Percentiles rank a stretch among this genome's conserved stretches.
These are phyloP conservation scores for Termitomyces titanicus DNA, from an alignment of 768 basidiomycete genomes.

Conservation along the genomic window DNA sequence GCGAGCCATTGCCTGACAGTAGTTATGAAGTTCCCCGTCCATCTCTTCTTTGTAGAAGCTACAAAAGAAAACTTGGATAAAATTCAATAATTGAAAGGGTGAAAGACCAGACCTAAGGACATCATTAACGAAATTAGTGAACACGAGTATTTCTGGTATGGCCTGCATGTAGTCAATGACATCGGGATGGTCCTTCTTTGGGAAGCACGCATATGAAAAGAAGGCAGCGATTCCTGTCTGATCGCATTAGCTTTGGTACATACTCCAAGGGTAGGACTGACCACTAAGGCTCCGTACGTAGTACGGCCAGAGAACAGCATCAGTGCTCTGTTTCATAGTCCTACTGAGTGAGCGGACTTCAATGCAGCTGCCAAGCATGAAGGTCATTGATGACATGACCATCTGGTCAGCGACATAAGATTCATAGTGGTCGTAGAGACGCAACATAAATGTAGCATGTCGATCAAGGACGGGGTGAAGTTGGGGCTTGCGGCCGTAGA, in stretches of 20 bases:
- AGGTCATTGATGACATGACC: conserved; percentile 9
- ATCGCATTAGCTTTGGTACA: not conserved
- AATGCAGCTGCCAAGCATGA: conserved; percentile 9
- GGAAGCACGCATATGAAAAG: conserved; percentile 9
- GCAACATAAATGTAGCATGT: conserved; percentile 6
- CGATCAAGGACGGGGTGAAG: conserved; percentile 8
- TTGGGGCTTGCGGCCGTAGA: conserved; percentile 7
- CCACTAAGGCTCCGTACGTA: conserved; percentile 6
- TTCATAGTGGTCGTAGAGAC: conserved; percentile 9
- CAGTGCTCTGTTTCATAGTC: not conserved
- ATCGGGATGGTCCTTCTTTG: conserved; percentile 9
- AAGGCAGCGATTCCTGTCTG: conserved; percentile 4
- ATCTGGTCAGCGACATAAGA: conserved; percentile 7
- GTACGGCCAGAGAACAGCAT: conserved; percentile 11
- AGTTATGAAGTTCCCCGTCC: conserved; percentile 11
- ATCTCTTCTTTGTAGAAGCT: conserved; percentile 12
- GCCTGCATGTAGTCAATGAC: conserved; percentile 8
- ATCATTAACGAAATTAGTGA: conserved; percentile 9
- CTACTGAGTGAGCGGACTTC: conserved; percentile 9
- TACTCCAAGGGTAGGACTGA: not conserved
- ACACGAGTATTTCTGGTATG: conserved; percentile 7
- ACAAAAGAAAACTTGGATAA: not conserved
- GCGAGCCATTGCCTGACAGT: conserved; percentile 5
- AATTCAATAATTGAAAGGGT: no score
- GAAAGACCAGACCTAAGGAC: conserved; percentile 2